Conservation (phyloP, 495 filamentous ascomycete species). For the Tetracladium setigerum region DNA sequence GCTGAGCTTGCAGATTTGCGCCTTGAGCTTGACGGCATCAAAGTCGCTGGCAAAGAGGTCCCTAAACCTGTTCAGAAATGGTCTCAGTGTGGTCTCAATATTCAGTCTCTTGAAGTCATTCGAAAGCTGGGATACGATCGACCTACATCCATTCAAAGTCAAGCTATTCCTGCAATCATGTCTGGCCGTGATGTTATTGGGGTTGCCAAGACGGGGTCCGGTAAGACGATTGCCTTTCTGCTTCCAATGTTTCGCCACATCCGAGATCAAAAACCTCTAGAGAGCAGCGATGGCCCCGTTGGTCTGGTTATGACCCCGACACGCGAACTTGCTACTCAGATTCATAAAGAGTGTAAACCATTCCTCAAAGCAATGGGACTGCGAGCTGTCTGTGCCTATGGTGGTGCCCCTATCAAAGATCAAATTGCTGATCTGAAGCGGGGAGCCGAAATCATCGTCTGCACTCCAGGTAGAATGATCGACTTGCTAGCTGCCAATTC, state of each 20-base stretch:
- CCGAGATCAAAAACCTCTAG: conserved; percentile 83
- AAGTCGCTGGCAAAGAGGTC: conserved; percentile 74
- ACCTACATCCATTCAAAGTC: conserved; percentile 89
- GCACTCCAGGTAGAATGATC: conserved; percentile 95
- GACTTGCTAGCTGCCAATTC: conserved; percentile 89
- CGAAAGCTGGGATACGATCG: conserved; percentile 74
- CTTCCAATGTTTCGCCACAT: conserved; percentile 97
- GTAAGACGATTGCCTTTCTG: conserved; percentile 92
- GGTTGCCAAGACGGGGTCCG: conserved; percentile 97
- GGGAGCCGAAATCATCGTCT: conserved; percentile 90
- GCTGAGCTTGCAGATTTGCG: conserved; percentile 77
- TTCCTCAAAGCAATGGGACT: conserved; percentile 86
- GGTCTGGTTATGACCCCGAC: conserved; percentile 90
- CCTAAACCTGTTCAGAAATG: conserved; percentile 94
- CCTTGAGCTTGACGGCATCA: conserved; percentile 88
- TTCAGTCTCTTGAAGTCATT: conserved; percentile 84
- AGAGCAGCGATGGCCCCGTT: conserved; percentile 79
- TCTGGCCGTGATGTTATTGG: conserved; percentile 94
- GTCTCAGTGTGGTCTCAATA: conserved; percentile 87
- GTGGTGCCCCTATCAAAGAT: conserved; percentile 93
- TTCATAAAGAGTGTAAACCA: conserved; percentile 87
- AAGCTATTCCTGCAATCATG: conserved; percentile 93
- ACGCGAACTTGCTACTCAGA: conserved; percentile 89
- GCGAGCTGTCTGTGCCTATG: conserved; percentile 92
- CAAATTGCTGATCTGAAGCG: conserved; percentile 95